Evolutionary conservation across 805 yeast genomes (phyloP), one percentile per base, ranked within the genome.

Genomic region (Isabelozyma pseudorhagii): DNA sequence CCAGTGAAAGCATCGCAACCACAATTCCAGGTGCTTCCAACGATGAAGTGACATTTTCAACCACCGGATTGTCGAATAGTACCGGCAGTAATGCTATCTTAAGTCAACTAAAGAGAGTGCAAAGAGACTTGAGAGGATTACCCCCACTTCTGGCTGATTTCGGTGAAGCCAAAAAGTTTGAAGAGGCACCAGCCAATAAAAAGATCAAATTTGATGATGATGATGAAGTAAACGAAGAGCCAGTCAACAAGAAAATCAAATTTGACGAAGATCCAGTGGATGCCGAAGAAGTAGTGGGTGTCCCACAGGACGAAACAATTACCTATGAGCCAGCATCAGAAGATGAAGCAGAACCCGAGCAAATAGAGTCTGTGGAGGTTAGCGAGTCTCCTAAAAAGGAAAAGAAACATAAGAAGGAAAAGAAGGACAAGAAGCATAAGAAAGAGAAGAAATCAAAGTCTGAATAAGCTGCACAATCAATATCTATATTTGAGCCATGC

Each of bases 81-180:
- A 54, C 64, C 5, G 71, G 73, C 2, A 64, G 59, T 52, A 61
- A 68, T 59, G 74, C 80, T 27, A 72, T 79, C 15, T 58, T 74
- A 52, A 74, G 87, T 50, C 96, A 88, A 70, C 72, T 89, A 58
- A 79, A 75, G 58, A 78, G 96, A 63, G 72, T 87, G 40, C 93
- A 85, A 62, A 79, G 96, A 68, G 89, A 86, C 54, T 79, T 88
- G 55, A 75, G 90, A 56, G 96, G 96, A 1, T 75, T 89, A 50
- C 93, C 96, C 8, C 96, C 96, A 38, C 58, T 67, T 52, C 59
- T 54, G 57, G 65, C 61, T 9, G 29, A 66, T 57, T 42, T 50
- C 47, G 43, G 49, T 15, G 47, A 42, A 10, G 51, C 39, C 1
- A 28, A 42, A 15, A 31, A 46, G 40, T 25, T 38, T 34, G 10